Base-by-base conservation (phyloP, 768 basidiomycete genomes). In the Suillus subluteus region DNA sequence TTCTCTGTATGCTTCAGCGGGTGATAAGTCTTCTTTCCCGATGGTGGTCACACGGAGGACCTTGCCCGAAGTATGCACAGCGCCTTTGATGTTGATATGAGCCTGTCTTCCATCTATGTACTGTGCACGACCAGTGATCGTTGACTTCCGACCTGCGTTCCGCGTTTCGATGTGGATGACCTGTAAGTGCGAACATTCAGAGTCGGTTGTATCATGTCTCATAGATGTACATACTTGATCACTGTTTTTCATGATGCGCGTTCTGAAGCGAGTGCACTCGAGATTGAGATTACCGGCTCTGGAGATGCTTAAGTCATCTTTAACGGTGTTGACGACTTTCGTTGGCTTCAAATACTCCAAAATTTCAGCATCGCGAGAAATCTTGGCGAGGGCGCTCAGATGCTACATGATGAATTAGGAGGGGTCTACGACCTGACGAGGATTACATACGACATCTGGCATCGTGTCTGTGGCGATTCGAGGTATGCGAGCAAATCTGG, bases 1-100 rank as follows among this genome's bases (percentile, higher is more conserved):
- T 15, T 71, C 67, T 6, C 77, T 76, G 26, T 32, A 8, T 4
- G 68, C 62, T 64, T 91, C 89, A 3, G 91, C 89, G 21, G 69
- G 77, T 1, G 89, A 92, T 0, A 82, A 83, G 37, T 77, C 79
- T 63, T 83, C 87, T 38, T 81, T 83, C 2, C 89, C 90, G 52
- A 84, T 76, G 6, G 88, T 84, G 7, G 74, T 82, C 46, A 91
- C 79, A 6, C 75, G 73, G 21, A 71, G 11, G 58, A 77, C 65
- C 30, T 61, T 69, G 13, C 65, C 44, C 4, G 38, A 26, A 40
- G 58, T 67, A 40, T 54, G n/a, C 23, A 79, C 26, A 1, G 70
- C n/a, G 12, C 64, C 73, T 6, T 71, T 62, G 41, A 83, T 52
- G 13, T 50, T 38, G 35, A 86, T 68, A 4, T 37, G 68, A 0